Evolutionary conservation across 768 basidiomycete species (phyloP), one percentile per base, ranked within the genome.

Genomic region (Russula earlei): DNA sequence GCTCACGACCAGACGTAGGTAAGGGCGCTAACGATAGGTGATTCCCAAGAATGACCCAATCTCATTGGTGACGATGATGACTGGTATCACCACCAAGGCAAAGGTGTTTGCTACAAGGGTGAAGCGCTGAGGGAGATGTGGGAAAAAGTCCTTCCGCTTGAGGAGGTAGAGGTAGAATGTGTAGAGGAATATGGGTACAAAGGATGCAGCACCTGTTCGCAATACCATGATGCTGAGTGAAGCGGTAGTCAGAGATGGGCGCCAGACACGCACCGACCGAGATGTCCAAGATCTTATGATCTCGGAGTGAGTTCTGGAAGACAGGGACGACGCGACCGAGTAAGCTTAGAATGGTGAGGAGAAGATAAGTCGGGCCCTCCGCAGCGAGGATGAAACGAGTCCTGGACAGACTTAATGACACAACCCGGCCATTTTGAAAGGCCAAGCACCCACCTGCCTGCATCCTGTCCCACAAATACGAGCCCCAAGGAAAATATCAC

Each of bases 1-100:
- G 49, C 31, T 27, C 12, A 17, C 5, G 7, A 33, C 33, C n/a
- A 4, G n/a, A 42, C 19, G 20, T 19, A 19, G 6, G 17, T 5
- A 4, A 7, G n/a, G n/a, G 72, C 77, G 62, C 57, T 49, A 62
- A 86, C 87, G 67, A 48, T 80, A 75, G 10, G 72, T 68, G 29
- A 81, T 72, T 41, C 83, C 82, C 24, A 83, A 61, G 63, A 90
- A 84, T 3, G 87, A 85, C 10, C 79, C 78, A 14, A 84, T 65
- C 58, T 81, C 80, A 64, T 83, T 84, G 60, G 77, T 66, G 10
- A 71, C 68, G 54, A 83, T 56, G 47, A 83, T 75, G 29, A 75
- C 65, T 11, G 84, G 82, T 49, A 88, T 77, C 56, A 81, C 75
- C 29, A 77, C 49, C 31, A 80, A 60, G 10, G 86, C 69, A 10